Conservation (phyloP, 495 filamentous ascomycete species). For the Filosporella fistucella region DNA sequence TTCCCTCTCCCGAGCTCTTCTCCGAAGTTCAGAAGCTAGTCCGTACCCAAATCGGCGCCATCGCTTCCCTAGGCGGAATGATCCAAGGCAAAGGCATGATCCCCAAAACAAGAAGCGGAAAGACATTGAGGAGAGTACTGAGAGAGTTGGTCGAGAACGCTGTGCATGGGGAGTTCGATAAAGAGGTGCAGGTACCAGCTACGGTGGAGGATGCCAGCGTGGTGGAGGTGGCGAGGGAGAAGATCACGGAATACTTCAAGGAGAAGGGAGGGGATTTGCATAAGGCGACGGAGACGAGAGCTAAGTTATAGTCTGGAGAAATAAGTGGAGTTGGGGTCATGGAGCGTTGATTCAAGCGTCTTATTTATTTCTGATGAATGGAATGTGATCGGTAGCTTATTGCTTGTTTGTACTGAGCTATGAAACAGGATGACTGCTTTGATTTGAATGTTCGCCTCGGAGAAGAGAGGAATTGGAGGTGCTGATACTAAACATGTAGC, state of each 20-base stretch:
- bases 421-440: no score
- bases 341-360: no score
- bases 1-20: conserved; percentile 40
- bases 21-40: conserved; percentile 60
- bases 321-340: no score
- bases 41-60: conserved; percentile 80
- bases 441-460: no score
- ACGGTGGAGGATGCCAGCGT: conserved; percentile 50
- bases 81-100: conserved; percentile 87
- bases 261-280: conserved; percentile 37
- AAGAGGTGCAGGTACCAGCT: conserved; percentile 43
- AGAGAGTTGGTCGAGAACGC: conserved; percentile 74
- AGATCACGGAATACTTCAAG: conserved; percentile 45
- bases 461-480: no score
- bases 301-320: conserved; percentile 51
- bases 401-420: no score
- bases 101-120: conserved; percentile 83
- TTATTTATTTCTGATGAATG: no score
- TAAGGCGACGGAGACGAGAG: conserved; percentile 44
- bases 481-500: no score
- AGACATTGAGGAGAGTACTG: conserved; percentile 78
- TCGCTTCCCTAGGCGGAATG: conserved; percentile 78
- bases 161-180: conserved; percentile 43
- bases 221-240: conserved; percentile 42
- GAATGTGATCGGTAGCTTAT: no score